These are phyloP conservation scores for Calonectria honghensis DNA, from an alignment of 2,329 filamentous ascomycete species.

Conservation along the genomic window DNA sequence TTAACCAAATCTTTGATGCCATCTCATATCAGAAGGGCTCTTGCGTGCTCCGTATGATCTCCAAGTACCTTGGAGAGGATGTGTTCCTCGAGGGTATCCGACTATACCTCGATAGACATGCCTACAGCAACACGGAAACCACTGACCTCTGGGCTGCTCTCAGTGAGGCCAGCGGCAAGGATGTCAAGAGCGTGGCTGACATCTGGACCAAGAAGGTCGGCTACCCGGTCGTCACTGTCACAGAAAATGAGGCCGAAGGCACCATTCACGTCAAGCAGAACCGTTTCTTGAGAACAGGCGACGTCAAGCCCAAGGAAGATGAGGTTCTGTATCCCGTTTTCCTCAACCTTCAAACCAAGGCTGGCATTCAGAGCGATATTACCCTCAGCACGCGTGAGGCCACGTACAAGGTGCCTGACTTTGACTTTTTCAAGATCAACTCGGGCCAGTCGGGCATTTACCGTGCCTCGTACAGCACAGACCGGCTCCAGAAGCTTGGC, in stretches of 20 bases:
- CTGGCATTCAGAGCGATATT: slow-evolving; percentile 86
- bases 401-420: slow-evolving; percentile 84
- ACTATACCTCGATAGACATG: slow-evolving; percentile 94
- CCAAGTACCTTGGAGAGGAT: slow-evolving; percentile 94
- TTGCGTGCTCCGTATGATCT: slow-evolving; percentile 97
- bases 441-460: slow-evolving; percentile 96
- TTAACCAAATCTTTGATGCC: slow-evolving; percentile 98
- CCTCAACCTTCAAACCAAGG: slow-evolving; percentile 87
- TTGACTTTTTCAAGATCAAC: slow-evolving; percentile 97
- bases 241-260: slow-evolving; percentile 76
- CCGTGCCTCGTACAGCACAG: slow-evolving; percentile 89
- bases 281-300: slow-evolving; percentile 92
- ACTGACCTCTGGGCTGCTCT: slow-evolving; percentile 93
- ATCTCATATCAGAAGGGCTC: slow-evolving; percentile 99
- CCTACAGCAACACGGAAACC: slow-evolving; percentile 96
- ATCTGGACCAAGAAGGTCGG: slow-evolving; percentile 98
- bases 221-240: slow-evolving; percentile 92
- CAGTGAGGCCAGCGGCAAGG: slow-evolving; percentile 91
- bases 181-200: slow-evolving; percentile 92
- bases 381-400: slow-evolving; percentile 79
- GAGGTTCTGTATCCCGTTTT: slow-evolving; percentile 92
- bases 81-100: slow-evolving; percentile 94
- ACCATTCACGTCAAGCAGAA: slow-evolving; percentile 94
- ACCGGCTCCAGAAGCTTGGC: slow-evolving; percentile 90
- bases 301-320: slow-evolving; percentile 95